phyloP scores from a whole-genome alignment of 1,284 basidiomycete genomes.

The Mycena citricolor region DNA sequence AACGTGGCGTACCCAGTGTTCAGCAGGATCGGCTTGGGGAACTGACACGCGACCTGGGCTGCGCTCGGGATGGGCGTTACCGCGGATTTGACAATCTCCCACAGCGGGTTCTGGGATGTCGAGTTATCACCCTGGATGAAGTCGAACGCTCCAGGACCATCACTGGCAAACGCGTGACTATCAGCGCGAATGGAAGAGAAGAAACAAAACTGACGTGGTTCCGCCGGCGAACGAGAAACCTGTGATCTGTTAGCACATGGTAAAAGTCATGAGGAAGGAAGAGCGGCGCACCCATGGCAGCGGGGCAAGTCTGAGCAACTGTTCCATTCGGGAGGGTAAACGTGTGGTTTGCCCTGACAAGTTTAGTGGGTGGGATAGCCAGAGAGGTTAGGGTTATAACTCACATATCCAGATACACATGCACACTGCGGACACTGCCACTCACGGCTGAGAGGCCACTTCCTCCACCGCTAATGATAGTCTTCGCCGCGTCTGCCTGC shows the following conservation, averaged over 20 bases:
- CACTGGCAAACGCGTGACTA: constrained; percentile 38
- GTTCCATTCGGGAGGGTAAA: constrained; percentile 71
- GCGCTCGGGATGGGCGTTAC: constrained; percentile 61
- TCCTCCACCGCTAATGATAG: constrained; percentile 9
- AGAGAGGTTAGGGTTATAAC: too few relatives aligned
- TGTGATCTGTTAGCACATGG: constrained; percentile 1
- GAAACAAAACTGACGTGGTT: constrained; percentile 60
- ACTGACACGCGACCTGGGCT: constrained; percentile 70
- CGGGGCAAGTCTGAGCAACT: constrained; percentile 69
- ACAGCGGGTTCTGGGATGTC: constrained; percentile 61
- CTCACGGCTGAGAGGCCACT: constrained; percentile 34
- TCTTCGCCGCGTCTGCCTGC: constrained; percentile 18
- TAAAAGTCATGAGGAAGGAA: too few relatives aligned
- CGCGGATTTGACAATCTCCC: constrained; percentile 67
- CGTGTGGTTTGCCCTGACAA: constrained; percentile 58
- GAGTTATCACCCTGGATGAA: constrained; percentile 75
- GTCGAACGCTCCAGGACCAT: constrained; percentile 81
- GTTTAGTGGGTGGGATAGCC: too few relatives aligned
- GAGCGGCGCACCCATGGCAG: constrained; percentile 74
- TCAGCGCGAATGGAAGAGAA: constrained; percentile 2
- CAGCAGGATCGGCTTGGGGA: constrained; percentile 76
- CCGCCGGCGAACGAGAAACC: constrained; percentile 76
- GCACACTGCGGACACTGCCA: constrained; percentile 66
- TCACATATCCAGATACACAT: constrained; percentile 68
- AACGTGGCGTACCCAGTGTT: constrained; percentile 66